Evolutionary conservation across 495 filamentous ascomycete genomes (phyloP), one percentile per base, ranked within the genome.

Genomic region (Penicillium paradoxum): DNA sequence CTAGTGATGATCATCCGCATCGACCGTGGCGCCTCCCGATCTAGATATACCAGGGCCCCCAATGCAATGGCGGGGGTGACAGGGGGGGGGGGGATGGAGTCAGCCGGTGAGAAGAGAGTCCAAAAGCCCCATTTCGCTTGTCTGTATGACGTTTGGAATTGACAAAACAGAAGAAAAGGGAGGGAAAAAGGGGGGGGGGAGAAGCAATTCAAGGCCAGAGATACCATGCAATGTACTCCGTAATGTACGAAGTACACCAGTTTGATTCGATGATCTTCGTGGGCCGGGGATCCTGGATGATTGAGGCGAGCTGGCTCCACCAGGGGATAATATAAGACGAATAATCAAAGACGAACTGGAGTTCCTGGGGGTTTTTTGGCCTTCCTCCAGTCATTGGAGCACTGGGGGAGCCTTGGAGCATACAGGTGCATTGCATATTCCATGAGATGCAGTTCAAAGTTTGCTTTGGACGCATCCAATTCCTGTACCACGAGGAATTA

Each of bases 1-100:
- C 54, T 61, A 64, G 55, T 53, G 58, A 46, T 54, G 49, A 61
- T 59, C 55, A 62, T 49, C 59, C 55, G 58, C 44, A 39, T 45
- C 47, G 36, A 51, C 55, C 52, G 47, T 45, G 33, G 53, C 29
- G 51, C 25, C 40, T 53, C 50, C 37, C 37, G 51, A 54, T 54
- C 51, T 46, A 54, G 51, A 54, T 54, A 53, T 53, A 53, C 17
- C 48, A 50, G 48, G 34, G 24, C 48, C 24, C n/a, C 40, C 21
- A 38, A 52, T 53, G 50, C 29, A 42, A 34, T 45, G 42, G 42
- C 22, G 40, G 51, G 37, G 36, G 37, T 17, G 44, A 36, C 48
- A 41, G 36, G 33, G 34, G 46, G 30, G 14, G n/a, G 25, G 22
- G n/a, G n/a, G n/a, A 7, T 27, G 30, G 46, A 49, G 48, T 51